Evolutionary conservation across 2,329 filamentous ascomycete genomes (phyloP), one percentile per base, ranked within the genome.

Genomic region (Pseudogymnoascus sp.): DNA sequence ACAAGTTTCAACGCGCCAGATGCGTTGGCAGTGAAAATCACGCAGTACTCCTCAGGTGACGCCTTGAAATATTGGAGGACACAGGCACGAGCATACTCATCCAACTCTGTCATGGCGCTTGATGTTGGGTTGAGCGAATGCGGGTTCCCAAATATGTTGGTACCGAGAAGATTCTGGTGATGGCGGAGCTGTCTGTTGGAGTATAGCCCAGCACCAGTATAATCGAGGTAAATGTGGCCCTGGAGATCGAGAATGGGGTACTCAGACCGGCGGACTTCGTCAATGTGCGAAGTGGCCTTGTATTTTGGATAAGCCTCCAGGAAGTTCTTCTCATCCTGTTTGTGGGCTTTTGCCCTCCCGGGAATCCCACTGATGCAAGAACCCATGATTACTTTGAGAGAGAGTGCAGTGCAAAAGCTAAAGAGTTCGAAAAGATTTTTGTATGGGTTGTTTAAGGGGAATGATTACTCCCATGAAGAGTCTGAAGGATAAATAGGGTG

Each of bases 1-100:
- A 78, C 71, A 1, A 78, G 71, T 4, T 73, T 69, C 0, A 76
- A 75, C 0, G 76, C 77, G 0, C 72, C 76, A 0, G 75, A 75
- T 8, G 77, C 76, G 60, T 78, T 78, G 5, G 73, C 62, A 0
- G 76, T 78, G 67, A 78, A 78, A 36, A 78, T 68, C 46, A 76
- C 76, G 6, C 72, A 69, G 62, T 78, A 78, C 49, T 77, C 75
- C n/a, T 70, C 69, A 0, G 73, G 67, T 0, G 70, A 72, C 1
- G 77, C 76, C 36, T 73, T 71, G 34, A 78, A 65, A 65, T 76
- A 68, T 11, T 63, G 42, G 2, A 78, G 67, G 0, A 78, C 68
- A 2, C 73, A 68, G 0, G 68, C 65, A 1, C 75, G 68, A 0
- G 76, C 69, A 12, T 65, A 40, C 7, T 76, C 73, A 5, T 78